Percentiles rank a stretch among this genome's conserved stretches.
phyloP scores from a whole-genome alignment of 2,329 filamentous ascomycete species.

The Aureobasidium lini region DNA sequence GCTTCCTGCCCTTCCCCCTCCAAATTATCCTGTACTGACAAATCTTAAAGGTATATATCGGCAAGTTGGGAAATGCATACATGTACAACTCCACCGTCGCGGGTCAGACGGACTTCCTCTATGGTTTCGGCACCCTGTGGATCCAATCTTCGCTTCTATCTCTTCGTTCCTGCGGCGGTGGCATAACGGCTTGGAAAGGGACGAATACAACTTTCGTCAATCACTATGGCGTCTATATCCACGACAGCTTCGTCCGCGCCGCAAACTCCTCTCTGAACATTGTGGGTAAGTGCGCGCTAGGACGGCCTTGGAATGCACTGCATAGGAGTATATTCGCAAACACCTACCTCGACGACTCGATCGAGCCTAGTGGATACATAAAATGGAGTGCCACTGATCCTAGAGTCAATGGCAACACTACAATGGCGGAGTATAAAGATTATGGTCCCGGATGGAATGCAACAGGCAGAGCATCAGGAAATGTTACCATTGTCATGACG shows the following conservation, averaged over 20 bases:
- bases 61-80: constrained; percentile 59
- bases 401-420: constrained; percentile 36
- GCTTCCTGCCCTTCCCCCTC: no score
- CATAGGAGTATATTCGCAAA: constrained; percentile 52
- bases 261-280: constrained; percentile 44
- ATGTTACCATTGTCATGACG: constrained; percentile 42
- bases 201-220: constrained; percentile 59
- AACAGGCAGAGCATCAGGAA: constrained; percentile 34
- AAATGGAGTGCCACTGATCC: constrained; percentile 41
- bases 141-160: constrained; percentile 47
- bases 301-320: constrained; percentile 54
- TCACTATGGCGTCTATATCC: constrained; percentile 60
- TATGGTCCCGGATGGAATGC: constrained; percentile 49
- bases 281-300: constrained; percentile 47
- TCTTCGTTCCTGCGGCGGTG: constrained; percentile 56
- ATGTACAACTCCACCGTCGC: constrained; percentile 55
- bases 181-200: constrained; percentile 63
- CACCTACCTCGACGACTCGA: constrained; percentile 48
- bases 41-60: constrained; percentile 50
- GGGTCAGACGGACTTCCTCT: constrained; percentile 62
- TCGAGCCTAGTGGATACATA: constrained; percentile 49
- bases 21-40: not conserved
- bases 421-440: constrained; percentile 50
- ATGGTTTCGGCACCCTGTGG: constrained; percentile 60
- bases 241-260: constrained; percentile 46